Percentiles rank a stretch among this genome's conserved stretches.
Evolutionary conservation across 148 eudicot genomes (phyloP).

Genomic region (Amaranthus hypochondriacus): DNA sequence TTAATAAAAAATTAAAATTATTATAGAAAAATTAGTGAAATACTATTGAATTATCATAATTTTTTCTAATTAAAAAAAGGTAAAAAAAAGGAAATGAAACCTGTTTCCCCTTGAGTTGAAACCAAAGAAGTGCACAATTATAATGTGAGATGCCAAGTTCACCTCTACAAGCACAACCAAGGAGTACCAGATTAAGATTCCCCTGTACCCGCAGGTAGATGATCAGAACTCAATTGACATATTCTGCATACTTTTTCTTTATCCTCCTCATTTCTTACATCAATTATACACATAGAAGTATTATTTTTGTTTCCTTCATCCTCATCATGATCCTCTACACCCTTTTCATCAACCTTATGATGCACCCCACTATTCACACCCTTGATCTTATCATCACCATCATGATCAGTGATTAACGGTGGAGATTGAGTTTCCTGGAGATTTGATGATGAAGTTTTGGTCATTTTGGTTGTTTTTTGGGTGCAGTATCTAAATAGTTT

Average conservation of each 20-base stretch:
- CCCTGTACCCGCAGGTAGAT: constrained; percentile 13
- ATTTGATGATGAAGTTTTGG: constrained; percentile 8
- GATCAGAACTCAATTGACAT: constrained; percentile 34
- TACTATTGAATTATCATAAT: too few relatives aligned
- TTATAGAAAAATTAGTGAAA: neutral
- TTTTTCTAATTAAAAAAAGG: neutral
- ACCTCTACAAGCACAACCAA: constrained; percentile 59
- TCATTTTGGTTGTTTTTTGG: constrained; percentile 6
- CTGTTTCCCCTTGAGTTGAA: constrained; percentile 49
- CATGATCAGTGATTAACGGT: constrained; percentile 7
- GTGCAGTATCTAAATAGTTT: neutral
- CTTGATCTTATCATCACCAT: neutral
- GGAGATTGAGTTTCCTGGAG: constrained; percentile 12
- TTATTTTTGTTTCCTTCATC: neutral
- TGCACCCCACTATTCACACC: neutral
- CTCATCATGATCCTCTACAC: neutral
- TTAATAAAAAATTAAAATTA: neutral
- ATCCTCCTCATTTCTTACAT: constrained; percentile 13
- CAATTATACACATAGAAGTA: constrained; percentile 6
- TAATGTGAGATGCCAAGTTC: constrained; percentile 49
- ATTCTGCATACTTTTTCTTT: constrained; percentile 47
- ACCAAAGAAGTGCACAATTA: constrained; percentile 55
- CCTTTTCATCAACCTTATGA: neutral
- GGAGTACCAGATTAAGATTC: constrained; percentile 26
- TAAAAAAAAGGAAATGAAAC: constrained; percentile 19